Conservation (phyloP, 2,329 filamentous ascomycete species). For the Chaetomiaceae sp. region DNA sequence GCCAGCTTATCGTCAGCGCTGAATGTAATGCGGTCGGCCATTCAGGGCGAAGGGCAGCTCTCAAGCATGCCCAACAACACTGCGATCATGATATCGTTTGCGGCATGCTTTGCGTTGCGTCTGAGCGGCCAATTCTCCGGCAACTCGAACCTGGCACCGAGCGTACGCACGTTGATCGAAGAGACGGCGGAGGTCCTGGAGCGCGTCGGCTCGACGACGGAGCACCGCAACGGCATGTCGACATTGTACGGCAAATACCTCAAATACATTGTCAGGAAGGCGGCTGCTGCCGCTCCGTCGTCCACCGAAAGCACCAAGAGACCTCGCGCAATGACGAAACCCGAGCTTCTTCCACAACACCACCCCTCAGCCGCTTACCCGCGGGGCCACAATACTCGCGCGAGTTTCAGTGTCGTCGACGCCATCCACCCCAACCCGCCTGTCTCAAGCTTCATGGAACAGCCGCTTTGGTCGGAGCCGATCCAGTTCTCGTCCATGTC, state of each 20-base stretch:
- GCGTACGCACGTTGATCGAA: constrained; percentile 58
- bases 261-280: constrained; percentile 38
- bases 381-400: constrained; percentile 10
- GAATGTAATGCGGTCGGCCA: constrained; percentile 68
- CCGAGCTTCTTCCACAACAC: constrained; percentile 15
- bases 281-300: constrained; percentile 22
- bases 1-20: constrained; percentile 65
- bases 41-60: constrained; percentile 63
- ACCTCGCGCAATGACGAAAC: constrained; percentile 10
- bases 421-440: constrained; percentile 23
- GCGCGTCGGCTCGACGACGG: constrained; percentile 59
- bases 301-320: constrained; percentile 15
- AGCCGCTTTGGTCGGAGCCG: constrained; percentile 41
- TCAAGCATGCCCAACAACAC: constrained; percentile 76
- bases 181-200: constrained; percentile 64
- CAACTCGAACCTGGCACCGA: constrained; percentile 54
- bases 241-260: constrained; percentile 42
- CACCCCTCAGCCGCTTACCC: constrained; percentile 10
- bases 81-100: constrained; percentile 72
- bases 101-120: constrained; percentile 62
- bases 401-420: constrained; percentile 20
- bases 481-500: constrained; percentile 64
- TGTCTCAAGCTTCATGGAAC: constrained; percentile 25
- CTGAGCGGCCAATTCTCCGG: constrained; percentile 54
- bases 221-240: constrained; percentile 62